Base-by-base conservation (phyloP, 1,139 yeast genomes). In the Geotrichum citri-aurantii region DNA sequence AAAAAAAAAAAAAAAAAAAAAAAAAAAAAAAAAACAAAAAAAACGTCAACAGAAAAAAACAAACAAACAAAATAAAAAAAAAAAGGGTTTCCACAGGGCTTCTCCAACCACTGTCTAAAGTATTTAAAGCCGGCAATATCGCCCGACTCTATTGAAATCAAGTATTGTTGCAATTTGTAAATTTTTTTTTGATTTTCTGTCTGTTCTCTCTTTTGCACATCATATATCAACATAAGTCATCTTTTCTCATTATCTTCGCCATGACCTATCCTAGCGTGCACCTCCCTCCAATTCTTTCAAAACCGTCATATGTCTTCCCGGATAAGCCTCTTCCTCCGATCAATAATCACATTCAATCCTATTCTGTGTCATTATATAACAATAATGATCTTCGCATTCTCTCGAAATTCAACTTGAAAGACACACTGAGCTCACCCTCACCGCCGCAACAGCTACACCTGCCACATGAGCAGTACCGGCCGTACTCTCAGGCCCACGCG, bases 391-490 rank as follows among this genome's bases (percentile, higher is more conserved):
- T 51, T 12, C 53, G 50, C 17, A 44, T 56, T n/a, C 55, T 56
- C 23, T 52, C 59, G 31, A 55, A 53, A 42, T 50, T 56, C 57
- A 53, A 50, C 7, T 54, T 55, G 14, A 52, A 48, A 19, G 55
- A 57, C 21, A 51, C 52, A 11, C 54, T 57, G 19, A 46, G 29
- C 50, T 55, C 59, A 12, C 46, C 55, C 42, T 42, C 27, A 5
- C 51, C 27, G 14, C 37, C 24, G 48, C 51, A 48, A 23, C 48
- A 42, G 2, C 55, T 17, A 14, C 37, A 52, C 27, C 55, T 33
- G 12, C 50, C 26, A 17, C 40, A 52, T 11, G 50, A 40, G 10
- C 48, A 44, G 26, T 27, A 24, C 21, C 54, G 7, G 40, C 54
- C 40, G n/a, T 50, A 27, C 6, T 4, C 37, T 17, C 48, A 33